Base-by-base conservation (phyloP, 1,284 basidiomycete species). In the Meripilus lineatus region DNA sequence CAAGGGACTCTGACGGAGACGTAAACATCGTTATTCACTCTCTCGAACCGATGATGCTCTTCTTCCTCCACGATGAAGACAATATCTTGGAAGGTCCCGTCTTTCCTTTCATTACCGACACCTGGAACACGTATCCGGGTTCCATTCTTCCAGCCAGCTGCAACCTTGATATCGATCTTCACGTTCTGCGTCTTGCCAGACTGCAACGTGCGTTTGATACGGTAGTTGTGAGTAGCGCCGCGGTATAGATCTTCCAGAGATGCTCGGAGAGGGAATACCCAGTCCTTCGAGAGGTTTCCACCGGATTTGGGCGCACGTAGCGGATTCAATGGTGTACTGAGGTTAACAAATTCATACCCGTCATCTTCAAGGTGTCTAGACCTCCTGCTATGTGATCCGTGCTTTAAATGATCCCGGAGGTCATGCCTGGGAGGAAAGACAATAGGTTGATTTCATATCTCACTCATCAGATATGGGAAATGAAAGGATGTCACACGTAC, bases 211-310 rank as follows among this genome's bases (percentile, higher is more conserved):
- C 89, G 81, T 13, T 81, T 86, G 51, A 96, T 79, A 58, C 86
- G 84, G 55, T 94, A 84, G 51, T 78, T 80, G 64, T 89, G 91
- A 25, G 78, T 81, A 26, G 81, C 81, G 40, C 93, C 92, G 47
- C 71, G 75, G 70, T 88, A 93, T 38, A 96, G 72, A 51, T 96
- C 92, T 57, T 94, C 89, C 8, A 96, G 79, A 1, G 86, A 75
- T 49, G 93, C 65, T 13, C 80, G 77, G 18, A 96, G 76, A 0
- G 86, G 83, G 60, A 81, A 83, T 20, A 71, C 65, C 78, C 79
- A 82, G 55, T 76, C 71, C 45, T 67, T 70, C 40, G 50, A 26
- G 61, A 62, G 35, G 55, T 59, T 49, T 58, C 21, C 22, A 3
- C 17, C 17, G n/a, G 53, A 57, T 26, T 47, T 50, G 13, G 59